Percentiles rank a stretch among this genome's conserved stretches.
phyloP scores from a whole-genome alignment of 768 basidiomycete species.

The Hygrocybe coccinea region DNA sequence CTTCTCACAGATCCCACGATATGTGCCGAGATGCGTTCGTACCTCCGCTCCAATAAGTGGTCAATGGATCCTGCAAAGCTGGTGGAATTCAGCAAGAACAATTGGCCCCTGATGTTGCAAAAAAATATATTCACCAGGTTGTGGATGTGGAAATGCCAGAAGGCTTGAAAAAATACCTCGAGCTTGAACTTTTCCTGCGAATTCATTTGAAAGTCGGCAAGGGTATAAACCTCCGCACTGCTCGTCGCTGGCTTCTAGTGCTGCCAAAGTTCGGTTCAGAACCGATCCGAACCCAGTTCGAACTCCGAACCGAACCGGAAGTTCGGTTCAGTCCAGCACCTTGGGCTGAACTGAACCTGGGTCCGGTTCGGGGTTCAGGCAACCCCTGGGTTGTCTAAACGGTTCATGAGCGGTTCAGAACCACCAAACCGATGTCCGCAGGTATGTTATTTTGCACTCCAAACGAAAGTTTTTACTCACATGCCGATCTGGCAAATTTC shows the following conservation, averaged over 20 bases:
- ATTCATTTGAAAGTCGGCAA: slow-evolving; percentile 24
- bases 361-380: too few species aligned
- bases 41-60: slow-evolving; percentile 34
- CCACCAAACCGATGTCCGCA: too few species aligned
- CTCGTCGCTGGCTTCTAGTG: slow-evolving; percentile 6
- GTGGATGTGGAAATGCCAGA: slow-evolving; percentile 31
- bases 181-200: slow-evolving; percentile 30
- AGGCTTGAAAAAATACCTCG: slow-evolving; percentile 31
- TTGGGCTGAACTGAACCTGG: too few species aligned
- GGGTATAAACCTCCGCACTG: slow-evolving; percentile 31
- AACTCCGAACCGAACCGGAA: too few species aligned
- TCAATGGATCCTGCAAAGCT: slow-evolving; percentile 32
- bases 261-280: too few species aligned
- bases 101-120: slow-evolving; percentile 23
- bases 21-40: slow-evolving; percentile 25
- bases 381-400: too few species aligned
- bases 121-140: slow-evolving; percentile 27
- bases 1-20: slow-evolving; percentile 27
- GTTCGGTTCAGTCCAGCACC: too few species aligned
- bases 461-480: too few species aligned
- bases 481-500: too few species aligned
- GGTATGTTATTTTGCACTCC: too few species aligned
- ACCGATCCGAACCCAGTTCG: too few species aligned
- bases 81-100: slow-evolving; percentile 21
- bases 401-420: too few species aligned